phyloP scores from a whole-genome alignment of 768 basidiomycete genomes.

The Suillus cothurnatus region DNA sequence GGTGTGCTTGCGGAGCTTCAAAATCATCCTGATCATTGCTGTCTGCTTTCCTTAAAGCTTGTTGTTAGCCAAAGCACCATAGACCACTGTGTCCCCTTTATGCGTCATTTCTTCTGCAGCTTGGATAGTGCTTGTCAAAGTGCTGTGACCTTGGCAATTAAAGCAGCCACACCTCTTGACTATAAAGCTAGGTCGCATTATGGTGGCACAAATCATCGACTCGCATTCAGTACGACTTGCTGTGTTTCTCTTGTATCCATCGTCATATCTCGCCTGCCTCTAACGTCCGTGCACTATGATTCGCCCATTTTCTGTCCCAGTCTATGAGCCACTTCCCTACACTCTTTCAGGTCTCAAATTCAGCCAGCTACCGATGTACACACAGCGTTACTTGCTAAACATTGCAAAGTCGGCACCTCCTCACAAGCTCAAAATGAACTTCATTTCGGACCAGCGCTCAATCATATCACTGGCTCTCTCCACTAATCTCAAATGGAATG shows the following conservation, averaged over 20 bases:
- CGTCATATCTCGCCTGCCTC: conserved; percentile 3
- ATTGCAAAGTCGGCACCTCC: conserved; percentile 3
- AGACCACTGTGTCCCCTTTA: neutral
- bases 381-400: conserved; percentile 7
- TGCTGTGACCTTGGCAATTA: neutral
- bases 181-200: neutral
- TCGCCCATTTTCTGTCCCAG: conserved; percentile 4
- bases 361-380: conserved; percentile 4
- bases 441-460: neutral
- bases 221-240: neutral
- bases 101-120: neutral
- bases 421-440: neutral
- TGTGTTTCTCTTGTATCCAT: neutral
- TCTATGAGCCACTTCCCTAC: conserved; percentile 12
- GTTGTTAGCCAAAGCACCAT: neutral
- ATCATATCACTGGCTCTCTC: neutral
- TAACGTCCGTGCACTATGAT: conserved; percentile 9
- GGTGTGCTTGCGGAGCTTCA: neutral
- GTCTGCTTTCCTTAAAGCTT: neutral
- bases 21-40: neutral
- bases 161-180: neutral
- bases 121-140: neutral
- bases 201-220: neutral
- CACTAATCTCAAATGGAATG: neutral
- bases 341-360: conserved; percentile 9